Base-by-base conservation (phyloP, 2,329 filamentous ascomycete genomes). In the Talaromyces sp. region DNA sequence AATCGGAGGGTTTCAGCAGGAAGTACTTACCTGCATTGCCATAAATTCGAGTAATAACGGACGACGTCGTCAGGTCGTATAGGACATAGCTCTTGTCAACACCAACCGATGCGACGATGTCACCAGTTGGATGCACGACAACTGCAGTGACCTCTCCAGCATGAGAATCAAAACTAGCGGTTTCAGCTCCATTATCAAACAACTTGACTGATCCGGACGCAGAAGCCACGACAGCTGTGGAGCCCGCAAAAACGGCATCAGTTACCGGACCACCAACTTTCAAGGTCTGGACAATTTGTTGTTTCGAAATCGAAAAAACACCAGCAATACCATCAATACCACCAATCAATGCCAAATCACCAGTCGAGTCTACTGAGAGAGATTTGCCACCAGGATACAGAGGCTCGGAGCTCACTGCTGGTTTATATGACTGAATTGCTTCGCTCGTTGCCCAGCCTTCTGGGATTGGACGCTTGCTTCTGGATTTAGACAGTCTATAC, bases 11-110 rank as follows among this genome's bases (percentile, higher is more conserved):
- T 19, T 17, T 17, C 46, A 4, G 39, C 46, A 21, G 5, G 37
- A 45, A 60, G 40, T 17, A 40, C 87, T 75, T 83, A 94, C 91
- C 83, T 63, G 88, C 82, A 73, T 93, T 87, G 22, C 86, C 88
- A 71, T 88, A 94, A 41, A 92, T 84, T 64, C 93, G 90, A 56
- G 87, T 88, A 48, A 92, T 84, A 25, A 86, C 83, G 67, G 85
- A 83, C 68, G 85, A 80, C 3, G 79, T 80, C 19, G 80, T 73
- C 39, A 97, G 74, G 64, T 97, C 91, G 73, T 97, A 97, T 62
- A 97, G 84, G 1, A 92, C 84, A 68, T 96, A 91, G 73, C 89
- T 93, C 83, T 96, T 97, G 73, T 99, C 94, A 1, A 85, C 83
- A 51, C 93, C 92, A 35, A 94, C 89, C 0, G 93, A 96, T 2